phyloP scores from a whole-genome alignment of 2,329 filamentous ascomycete genomes.

The Xylariaceae sp. region DNA sequence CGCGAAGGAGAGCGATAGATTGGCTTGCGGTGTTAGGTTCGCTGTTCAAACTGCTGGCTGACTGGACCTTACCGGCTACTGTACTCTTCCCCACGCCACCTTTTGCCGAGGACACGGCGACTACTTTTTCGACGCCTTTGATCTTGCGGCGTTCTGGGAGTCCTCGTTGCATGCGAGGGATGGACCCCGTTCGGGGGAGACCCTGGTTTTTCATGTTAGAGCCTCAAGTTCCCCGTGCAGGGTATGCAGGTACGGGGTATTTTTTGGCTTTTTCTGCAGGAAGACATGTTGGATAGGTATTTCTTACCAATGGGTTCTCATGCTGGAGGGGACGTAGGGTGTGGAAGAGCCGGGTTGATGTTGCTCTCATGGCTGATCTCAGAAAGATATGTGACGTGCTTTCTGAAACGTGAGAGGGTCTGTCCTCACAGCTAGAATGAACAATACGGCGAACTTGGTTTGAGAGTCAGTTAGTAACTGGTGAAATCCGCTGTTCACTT shows the following conservation, averaged over 20 bases:
- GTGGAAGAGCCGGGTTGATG: slow-evolving; percentile 45
- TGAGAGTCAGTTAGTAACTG: too few relatives aligned
- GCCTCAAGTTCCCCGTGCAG: background rate
- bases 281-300: background rate
- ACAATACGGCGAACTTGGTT: background rate
- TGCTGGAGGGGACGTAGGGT: slow-evolving; percentile 53
- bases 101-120: slow-evolving; percentile 95
- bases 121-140: slow-evolving; percentile 78
- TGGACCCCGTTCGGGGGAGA: slow-evolving; percentile 69
- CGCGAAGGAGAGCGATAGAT: slow-evolving; percentile 82
- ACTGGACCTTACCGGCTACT: slow-evolving; percentile 60
- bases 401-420: background rate
- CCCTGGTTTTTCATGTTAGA: slow-evolving; percentile 52
- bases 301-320: slow-evolving; percentile 78
- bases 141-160: slow-evolving; percentile 78
- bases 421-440: background rate
- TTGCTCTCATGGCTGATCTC: slow-evolving; percentile 35
- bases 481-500: too few relatives aligned
- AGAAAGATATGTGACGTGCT: background rate
- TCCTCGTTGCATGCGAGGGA: slow-evolving; percentile 73
- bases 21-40: slow-evolving; percentile 43
- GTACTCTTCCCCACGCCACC: slow-evolving; percentile 98
- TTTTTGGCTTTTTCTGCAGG: background rate
- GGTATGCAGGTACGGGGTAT: background rate
- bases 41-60: background rate